Conservation (phyloP, 2,329 filamentous ascomycete genomes). For the Scedosporium aurantiacum region DNA sequence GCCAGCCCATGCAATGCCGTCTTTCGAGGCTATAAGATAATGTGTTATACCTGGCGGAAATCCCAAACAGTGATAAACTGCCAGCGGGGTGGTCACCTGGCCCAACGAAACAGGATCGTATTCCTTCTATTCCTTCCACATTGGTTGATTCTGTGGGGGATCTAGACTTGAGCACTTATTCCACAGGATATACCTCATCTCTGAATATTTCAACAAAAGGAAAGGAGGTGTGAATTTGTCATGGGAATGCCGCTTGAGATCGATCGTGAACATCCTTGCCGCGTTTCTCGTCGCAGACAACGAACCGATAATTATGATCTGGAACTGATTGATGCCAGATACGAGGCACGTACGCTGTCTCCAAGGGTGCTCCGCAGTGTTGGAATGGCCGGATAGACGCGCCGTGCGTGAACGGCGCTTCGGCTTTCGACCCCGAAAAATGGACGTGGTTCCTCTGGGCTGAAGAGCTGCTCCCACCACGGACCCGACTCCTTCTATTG, state of each 20-base stretch:
- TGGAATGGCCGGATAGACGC: no score
- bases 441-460: no score
- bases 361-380: no score
- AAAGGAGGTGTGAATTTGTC: background rate
- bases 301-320: background rate
- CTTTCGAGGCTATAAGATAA: background rate
- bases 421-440: no score
- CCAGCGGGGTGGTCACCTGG: background rate
- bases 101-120: background rate
- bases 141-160: background rate
- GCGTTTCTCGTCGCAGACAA: background rate
- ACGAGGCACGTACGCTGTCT: background rate
- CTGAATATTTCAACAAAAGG: background rate
- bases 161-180: background rate
- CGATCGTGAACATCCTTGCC: background rate
- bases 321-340: background rate
- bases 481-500: no score
- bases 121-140: background rate
- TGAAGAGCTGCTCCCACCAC: no score
- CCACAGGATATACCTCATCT: background rate
- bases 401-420: no score
- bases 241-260: background rate
- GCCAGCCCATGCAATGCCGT: background rate
- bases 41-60: background rate
- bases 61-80: background rate